Conservation (phyloP, 495 filamentous ascomycete species). For the Annulohypoxylon maeteangense region DNA sequence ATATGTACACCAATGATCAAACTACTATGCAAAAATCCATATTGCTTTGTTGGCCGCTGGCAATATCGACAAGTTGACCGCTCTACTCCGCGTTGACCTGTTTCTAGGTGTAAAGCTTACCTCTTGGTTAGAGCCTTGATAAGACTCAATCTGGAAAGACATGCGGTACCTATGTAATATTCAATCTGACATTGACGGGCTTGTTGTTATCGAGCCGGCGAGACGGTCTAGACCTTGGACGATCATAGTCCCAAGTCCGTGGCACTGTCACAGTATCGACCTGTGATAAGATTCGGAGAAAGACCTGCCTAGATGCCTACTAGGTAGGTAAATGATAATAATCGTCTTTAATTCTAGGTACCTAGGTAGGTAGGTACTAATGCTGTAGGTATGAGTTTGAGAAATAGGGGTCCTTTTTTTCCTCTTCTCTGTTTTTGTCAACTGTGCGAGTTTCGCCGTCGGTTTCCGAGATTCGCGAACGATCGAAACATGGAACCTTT, state of each 20-base stretch:
- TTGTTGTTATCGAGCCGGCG: slow-evolving; percentile 13
- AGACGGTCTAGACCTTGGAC: slow-evolving; percentile 25
- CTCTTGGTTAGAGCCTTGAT: neutral
- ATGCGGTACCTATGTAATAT: neutral
- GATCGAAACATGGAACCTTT: neutral
- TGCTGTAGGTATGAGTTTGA: neutral
- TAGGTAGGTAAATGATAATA: no score
- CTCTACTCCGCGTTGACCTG: neutral
- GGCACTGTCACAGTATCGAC: slow-evolving; percentile 22
- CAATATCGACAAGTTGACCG: neutral
- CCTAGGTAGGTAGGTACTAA: no score
- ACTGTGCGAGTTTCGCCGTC: slow-evolving; percentile 8
- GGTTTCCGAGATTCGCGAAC: slow-evolving; percentile 7
- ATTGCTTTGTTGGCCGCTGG: neutral
- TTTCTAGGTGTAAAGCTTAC: neutral
- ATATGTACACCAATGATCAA: slow-evolving; percentile 10
- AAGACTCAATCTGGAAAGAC: neutral
- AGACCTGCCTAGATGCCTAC: no score
- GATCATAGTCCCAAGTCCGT: slow-evolving; percentile 30
- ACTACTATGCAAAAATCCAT: neutral
- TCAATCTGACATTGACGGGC: slow-evolving; percentile 31
- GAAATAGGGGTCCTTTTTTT: neutral
- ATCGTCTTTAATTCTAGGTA: slow-evolving; percentile 16
- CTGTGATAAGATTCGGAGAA: slow-evolving; percentile 32
- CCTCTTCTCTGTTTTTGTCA: no score